Evolutionary conservation across 2,329 filamentous ascomycete genomes (phyloP), one percentile per base, ranked within the genome.

Genomic region (Fusarium cicatricum): DNA sequence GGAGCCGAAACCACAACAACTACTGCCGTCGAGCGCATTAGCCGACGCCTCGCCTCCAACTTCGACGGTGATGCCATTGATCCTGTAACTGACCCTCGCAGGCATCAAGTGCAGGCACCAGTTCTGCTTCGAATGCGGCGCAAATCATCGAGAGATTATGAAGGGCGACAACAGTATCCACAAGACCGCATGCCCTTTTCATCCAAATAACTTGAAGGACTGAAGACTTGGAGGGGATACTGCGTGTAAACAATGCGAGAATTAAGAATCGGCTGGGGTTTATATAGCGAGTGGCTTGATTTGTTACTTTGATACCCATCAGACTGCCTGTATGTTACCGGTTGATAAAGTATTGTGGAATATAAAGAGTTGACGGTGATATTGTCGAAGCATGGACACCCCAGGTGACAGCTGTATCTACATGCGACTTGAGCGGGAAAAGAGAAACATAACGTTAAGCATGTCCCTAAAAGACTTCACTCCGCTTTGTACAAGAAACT

Each of bases 61-160:
- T 45, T 14, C n/a, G 28, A 17, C 17, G 4, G 26, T 4, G 12
- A 51, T 33, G 26, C 29, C 9, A 37, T n/a, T n/a, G 12, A 36
- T 36, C 11, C 26, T 43, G 23, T 40, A 58, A 31, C 62, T 67
- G 58, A 69, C 58, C 37, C 9, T 41, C 46, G 23, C 55, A 77
- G 74, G 74, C 64, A 69, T 70, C 42, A 72, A 67, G 33, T 77
- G 75, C 50, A 64, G 60, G 34, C 55, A 65, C 58, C 59, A 76
- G 38, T 77, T 74, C 47, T 77, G 74, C 61, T 76, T 70, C 53
- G 71, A 75, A 29, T 77, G 75, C 37, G 69, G 74, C n/a, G 74
- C 70, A 5, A 65, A 70, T 23, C 67, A 77, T 41, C 57, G 44
- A 26, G 52, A 64, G 28, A 75, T 77, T 26, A 15, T 77, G 31